Evolutionary conservation across 2,329 filamentous ascomycete genomes (phyloP), one percentile per base, ranked within the genome.

Genomic region (Penicillium sp.): DNA sequence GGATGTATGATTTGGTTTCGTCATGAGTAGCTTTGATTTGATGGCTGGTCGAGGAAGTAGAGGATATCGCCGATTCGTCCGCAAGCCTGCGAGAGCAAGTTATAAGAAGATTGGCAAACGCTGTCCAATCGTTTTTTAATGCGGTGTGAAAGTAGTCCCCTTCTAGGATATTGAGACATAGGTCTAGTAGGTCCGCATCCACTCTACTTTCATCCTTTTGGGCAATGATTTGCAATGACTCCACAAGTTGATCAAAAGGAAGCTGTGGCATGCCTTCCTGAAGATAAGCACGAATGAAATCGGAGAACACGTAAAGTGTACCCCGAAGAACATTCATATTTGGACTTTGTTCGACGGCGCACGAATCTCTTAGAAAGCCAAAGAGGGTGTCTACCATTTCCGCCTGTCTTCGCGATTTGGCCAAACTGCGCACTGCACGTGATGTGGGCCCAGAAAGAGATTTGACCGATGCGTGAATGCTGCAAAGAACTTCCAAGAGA

Each of bases 391-490:
- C 61, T 29, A 75, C 59, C 72, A 76, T 75, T 47, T 74, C 67
- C n/a, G 53, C 48, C 46, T 74, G 70, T 48, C 69, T 66, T 26
- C 62, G 64, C 14, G 74, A 76, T 55, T 73, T 76, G 10, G 71
- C 72, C 14, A 76, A 55, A 55, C 71, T 76, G 36, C 74, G 71
- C 30, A 76, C 74, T 27, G 71, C 72, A 49, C 73, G 66, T 14
- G 74, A 75, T 1, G 74, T 76, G 23, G 73, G 74, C 5, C 73
- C 74, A 30, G 73, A 74, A 19, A 76, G 59, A 32, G 73, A 68
- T 53, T 73, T 76, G 29, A 76, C 74, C 18, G 74, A 76, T 34
- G 73, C 72, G 62, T 76, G 73, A 26, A 76, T 76, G 55, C 72
- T 75, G 65, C 74, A 76, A 34, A 76, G 62, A 30, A 76, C 72